Evolutionary conservation across 2,329 filamentous ascomycete species (phyloP).

Genomic region (Fusarium brachygibbosum): DNA sequence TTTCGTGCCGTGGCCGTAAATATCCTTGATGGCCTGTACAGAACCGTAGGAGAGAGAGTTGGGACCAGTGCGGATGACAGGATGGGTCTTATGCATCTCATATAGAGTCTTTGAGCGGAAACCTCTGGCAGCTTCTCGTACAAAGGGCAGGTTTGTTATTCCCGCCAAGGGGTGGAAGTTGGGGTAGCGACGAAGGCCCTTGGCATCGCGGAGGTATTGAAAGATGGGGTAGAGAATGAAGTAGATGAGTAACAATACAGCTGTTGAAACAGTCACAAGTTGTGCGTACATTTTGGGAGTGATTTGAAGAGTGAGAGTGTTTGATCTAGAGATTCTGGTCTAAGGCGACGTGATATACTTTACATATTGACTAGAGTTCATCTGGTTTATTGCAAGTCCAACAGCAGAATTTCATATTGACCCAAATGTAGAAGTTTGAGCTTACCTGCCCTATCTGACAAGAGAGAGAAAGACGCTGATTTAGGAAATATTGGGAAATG

Average conservation of each 20-base stretch:
- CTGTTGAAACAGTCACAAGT: slow-evolving; percentile 22
- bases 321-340: neutral
- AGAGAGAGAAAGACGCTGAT: slow-evolving; percentile 3
- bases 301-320: neutral
- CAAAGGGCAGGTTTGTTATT: slow-evolving; percentile 42
- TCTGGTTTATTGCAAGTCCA: neutral
- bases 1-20: slow-evolving; percentile 62
- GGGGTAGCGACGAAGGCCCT: slow-evolving; percentile 46
- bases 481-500: slow-evolving; percentile 14
- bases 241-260: slow-evolving; percentile 22
- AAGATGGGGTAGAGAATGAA: slow-evolving; percentile 39
- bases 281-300: slow-evolving; percentile 41
- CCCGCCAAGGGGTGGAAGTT: slow-evolving; percentile 43
- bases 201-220: slow-evolving; percentile 54
- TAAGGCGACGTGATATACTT: slow-evolving; percentile 20
- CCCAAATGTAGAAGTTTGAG: neutral
- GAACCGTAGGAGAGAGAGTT: slow-evolving; percentile 47
- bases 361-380: neutral
- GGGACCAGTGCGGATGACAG: slow-evolving; percentile 49
- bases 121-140: slow-evolving; percentile 44
- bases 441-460: slow-evolving; percentile 19
- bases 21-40: slow-evolving; percentile 47
- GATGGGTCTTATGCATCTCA: slow-evolving; percentile 61
- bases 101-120: slow-evolving; percentile 62
- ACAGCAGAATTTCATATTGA: neutral